Percentiles rank a stretch among this genome's conserved stretches.
Conservation (phyloP, 305 asterid genomes). For the Fraxinus angustifolia region DNA sequence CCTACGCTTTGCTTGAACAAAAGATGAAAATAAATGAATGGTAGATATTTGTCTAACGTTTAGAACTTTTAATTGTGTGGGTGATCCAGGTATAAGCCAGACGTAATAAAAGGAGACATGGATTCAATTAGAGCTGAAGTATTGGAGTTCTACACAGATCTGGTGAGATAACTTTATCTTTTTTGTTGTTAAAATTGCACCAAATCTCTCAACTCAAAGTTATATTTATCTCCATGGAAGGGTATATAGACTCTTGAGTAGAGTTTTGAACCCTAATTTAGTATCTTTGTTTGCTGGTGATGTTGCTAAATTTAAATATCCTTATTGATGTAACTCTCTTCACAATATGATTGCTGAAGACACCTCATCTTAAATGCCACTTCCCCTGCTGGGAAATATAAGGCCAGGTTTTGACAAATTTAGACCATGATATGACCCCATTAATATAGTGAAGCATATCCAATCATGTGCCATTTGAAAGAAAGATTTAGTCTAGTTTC, state of each 20-base stretch:
- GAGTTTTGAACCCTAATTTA: slow-evolving; percentile 10
- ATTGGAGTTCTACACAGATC: not conserved
- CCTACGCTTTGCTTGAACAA: not conserved
- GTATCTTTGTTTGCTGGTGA: slow-evolving; percentile 10
- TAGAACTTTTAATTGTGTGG: not conserved
- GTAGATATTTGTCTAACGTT: not conserved
- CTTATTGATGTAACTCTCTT: not conserved
- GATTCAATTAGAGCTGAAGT: slow-evolving; percentile 14
- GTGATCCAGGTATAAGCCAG: slow-evolving; percentile 4
- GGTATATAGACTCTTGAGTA: not conserved
- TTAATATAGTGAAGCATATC: not conserved
- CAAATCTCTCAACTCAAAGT: not conserved
- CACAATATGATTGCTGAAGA: not conserved
- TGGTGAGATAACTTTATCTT: not conserved
- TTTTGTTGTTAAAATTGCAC: not conserved
- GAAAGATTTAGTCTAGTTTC: not conserved
- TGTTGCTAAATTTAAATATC: not conserved
- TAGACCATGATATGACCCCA: not conserved
- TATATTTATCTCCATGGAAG: not conserved
- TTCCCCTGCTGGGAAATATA: not conserved
- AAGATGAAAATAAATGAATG: not conserved
- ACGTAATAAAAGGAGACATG: slow-evolving; percentile 17
- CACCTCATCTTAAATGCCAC: not conserved
- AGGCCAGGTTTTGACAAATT: not conserved
- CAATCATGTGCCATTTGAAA: not conserved